phyloP scores from a whole-genome alignment of 2,329 filamentous ascomycete genomes.

The Colletotrichum spaethianum region DNA sequence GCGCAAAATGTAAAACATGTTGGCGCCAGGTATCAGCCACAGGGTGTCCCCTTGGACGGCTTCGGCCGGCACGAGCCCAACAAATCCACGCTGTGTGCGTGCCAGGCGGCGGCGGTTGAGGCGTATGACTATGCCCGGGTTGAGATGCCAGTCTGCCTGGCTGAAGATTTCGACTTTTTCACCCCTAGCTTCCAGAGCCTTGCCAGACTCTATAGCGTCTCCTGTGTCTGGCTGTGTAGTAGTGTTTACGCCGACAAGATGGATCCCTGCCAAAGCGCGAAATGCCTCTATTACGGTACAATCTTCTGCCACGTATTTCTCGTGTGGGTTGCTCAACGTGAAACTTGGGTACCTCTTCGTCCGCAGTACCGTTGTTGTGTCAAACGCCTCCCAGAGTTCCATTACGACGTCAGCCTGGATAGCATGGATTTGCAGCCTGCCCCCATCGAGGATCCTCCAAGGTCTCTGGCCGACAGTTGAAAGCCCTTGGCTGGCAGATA shows the following conservation, averaged over 20 bases:
- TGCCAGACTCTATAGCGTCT: too few relatives aligned
- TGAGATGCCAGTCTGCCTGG: neutral
- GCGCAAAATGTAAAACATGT: neutral
- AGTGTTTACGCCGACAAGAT: neutral
- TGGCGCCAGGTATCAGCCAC: neutral
- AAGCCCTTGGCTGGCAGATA: neutral
- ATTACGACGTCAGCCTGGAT: neutral
- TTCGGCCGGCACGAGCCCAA: neutral
- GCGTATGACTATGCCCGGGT: neutral
- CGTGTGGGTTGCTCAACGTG: neutral
- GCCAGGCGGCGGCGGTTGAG: neutral
- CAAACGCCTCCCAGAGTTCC: neutral
- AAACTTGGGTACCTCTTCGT: neutral
- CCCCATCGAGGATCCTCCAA: neutral
- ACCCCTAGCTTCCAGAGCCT: neutral
- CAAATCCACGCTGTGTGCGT: neutral
- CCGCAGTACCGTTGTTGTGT: neutral
- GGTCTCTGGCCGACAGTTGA: rapidly evolving
- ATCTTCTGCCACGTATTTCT: neutral
- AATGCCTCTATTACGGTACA: neutral
- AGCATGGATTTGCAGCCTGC: neutral
- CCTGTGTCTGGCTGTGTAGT: too few relatives aligned
- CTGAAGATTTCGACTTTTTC: neutral
- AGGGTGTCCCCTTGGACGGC: neutral
- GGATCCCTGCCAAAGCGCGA: neutral